Percentiles rank a stretch among this genome's conserved stretches.
Conservation (phyloP, 2,329 filamentous ascomycete species). For the Ophiostoma tasmaniense region DNA sequence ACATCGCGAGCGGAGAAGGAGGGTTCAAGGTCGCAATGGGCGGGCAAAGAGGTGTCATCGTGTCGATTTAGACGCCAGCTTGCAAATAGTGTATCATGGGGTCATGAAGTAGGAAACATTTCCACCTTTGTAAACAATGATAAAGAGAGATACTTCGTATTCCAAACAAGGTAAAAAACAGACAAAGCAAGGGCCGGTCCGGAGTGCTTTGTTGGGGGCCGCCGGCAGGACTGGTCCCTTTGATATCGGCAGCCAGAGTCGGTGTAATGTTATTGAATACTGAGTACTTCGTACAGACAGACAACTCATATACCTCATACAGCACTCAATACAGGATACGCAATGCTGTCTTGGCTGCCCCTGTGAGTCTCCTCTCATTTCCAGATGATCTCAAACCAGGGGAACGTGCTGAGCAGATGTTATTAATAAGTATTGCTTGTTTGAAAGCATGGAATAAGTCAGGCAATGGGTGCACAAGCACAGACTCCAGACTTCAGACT, state of each 20-base stretch:
- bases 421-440: not conserved
- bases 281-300: not conserved
- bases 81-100: not conserved
- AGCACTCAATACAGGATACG: not conserved
- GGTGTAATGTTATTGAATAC: no score
- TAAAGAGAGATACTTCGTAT: not conserved
- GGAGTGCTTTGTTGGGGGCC: not conserved
- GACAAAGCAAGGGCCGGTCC: not conserved
- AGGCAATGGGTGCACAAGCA: not conserved
- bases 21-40: not conserved
- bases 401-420: not conserved
- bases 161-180: not conserved
- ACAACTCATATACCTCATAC: not conserved
- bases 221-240: not conserved
- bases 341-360: not conserved
- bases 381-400: conserved; percentile 3
- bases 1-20: not conserved
- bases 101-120: not conserved
- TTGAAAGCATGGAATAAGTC: not conserved
- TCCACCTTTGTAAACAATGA: not conserved
- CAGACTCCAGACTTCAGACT: not conserved
- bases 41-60: not conserved
- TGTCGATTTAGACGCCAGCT: not conserved
- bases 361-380: conserved; percentile 3
- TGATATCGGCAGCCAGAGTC: not conserved